Base-by-base conservation (phyloP, 2,329 filamentous ascomycete genomes). In the Beauveria sp. region DNA sequence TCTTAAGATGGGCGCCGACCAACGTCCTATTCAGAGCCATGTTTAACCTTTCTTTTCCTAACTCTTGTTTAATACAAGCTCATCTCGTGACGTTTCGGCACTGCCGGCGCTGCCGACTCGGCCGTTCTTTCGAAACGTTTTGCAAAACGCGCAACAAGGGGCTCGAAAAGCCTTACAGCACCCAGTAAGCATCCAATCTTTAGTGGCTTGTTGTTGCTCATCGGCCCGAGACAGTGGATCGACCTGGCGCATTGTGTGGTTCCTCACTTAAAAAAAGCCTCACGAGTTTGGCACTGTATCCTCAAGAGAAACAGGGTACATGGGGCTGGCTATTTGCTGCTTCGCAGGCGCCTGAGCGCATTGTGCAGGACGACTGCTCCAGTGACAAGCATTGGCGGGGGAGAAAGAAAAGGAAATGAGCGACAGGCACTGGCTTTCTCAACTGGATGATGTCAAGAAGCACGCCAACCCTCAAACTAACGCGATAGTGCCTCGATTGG, bases 161-260 rank as follows among this genome's bases (percentile, higher is more conserved):
- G 40, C 55, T 40, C 30, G 22, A 58, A 37, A 4, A 18, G 30
- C n/a, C 10, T 26, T 20, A 6, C 7, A 37, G 18, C 8, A 37
- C 48, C 56, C 47, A 28, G 30, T 37, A 44, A 46, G 26, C 48
- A 59, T 53, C 56, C 48, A 50, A 59, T 59, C 48, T 59, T 28
- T 22, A 34, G 57, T 47, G 58, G 51, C 58, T 50, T 61, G 40
- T 9, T 48, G 6, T 3, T 10, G 9, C 41, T 55, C 51, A 61
- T 61, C 58, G 58, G 58, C 22, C 58, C 58, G 58, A 61, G 58
- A 50, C 51, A 14, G 58, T 61, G 58, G 58, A 61, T 43, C 51
- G 43, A 9, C 34, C 22, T 43, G 58, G 50, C 50, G 50, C 30
- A 37, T 54, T 60, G 43, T 47, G 57, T 61, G 58, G 58, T 61